Evolutionary conservation across 1,284 basidiomycete species (phyloP).

Genomic region (Neonothopanus nambi): DNA sequence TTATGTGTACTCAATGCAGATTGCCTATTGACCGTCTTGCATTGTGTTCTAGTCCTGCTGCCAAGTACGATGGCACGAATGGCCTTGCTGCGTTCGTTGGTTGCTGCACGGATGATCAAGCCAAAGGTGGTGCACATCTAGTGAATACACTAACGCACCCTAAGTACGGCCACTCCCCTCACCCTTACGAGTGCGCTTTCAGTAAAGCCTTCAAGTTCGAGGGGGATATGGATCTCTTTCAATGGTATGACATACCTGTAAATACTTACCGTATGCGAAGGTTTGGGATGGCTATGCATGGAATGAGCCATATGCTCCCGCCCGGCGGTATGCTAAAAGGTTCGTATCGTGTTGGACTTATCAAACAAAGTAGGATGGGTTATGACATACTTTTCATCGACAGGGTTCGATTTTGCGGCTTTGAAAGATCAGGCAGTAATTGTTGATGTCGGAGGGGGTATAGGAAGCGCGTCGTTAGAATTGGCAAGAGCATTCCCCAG

Average conservation of each 20-base stretch:
- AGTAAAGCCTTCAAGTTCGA: constrained; percentile 14
- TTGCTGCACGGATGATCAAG: background rate
- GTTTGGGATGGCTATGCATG: constrained; percentile 17
- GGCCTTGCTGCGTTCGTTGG: background rate
- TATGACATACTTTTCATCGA: too few relatives aligned
- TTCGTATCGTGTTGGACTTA: background rate
- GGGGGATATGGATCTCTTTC: constrained; percentile 13
- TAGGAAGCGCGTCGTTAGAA: constrained; percentile 24
- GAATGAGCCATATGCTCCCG: constrained; percentile 14
- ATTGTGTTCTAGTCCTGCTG: background rate
- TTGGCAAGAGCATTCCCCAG: constrained; percentile 24
- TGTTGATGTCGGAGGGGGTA: constrained; percentile 34
- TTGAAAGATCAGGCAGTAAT: constrained; percentile 24
- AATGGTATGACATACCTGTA: constrained; percentile 14
- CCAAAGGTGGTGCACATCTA: background rate
- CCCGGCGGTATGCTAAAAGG: constrained; percentile 15
- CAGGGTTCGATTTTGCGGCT: constrained; percentile 27
- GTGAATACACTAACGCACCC: constrained; percentile 1
- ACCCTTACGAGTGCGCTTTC: constrained; percentile 16
- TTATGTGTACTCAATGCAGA: too few relatives aligned
- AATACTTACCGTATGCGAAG: constrained; percentile 9
- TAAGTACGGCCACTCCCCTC: background rate
- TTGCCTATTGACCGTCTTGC: too few relatives aligned
- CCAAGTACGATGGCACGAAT: background rate
- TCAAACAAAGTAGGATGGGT: too few relatives aligned